Percentiles rank a stretch among this genome's conserved stretches.
Evolutionary conservation across 306 rosid genomes (phyloP).

Genomic region (Psophocarpus tetragonolobus): DNA sequence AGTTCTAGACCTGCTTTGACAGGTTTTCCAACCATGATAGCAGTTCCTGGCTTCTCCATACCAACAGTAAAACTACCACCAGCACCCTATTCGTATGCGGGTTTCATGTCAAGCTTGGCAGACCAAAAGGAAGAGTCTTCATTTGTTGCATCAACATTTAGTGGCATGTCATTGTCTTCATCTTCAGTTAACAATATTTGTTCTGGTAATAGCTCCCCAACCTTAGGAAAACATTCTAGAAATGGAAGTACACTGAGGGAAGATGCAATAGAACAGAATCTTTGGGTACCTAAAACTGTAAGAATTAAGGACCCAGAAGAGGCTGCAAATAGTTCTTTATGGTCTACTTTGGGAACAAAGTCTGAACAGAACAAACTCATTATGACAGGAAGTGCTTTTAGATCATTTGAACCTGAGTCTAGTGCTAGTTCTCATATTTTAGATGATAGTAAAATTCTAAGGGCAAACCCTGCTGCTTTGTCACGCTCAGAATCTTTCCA

Average conservation of each 20-base stretch:
- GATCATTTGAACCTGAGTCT: constrained; percentile 52
- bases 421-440: constrained; percentile 27
- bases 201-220: constrained; percentile 46
- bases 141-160: constrained; percentile 31
- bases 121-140: constrained; percentile 36
- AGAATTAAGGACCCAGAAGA: constrained; percentile 61
- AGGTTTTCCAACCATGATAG: constrained; percentile 41
- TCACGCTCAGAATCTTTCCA: constrained; percentile 57
- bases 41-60: constrained; percentile 43
- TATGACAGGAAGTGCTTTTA: constrained; percentile 54
- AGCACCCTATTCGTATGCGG: constrained; percentile 42
- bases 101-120: constrained; percentile 48
- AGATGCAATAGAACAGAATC: constrained; percentile 39
- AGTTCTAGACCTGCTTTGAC: neutral
- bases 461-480: constrained; percentile 66
- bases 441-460: constrained; percentile 49
- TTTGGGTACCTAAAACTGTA: constrained; percentile 72
- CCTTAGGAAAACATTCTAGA: constrained; percentile 66
- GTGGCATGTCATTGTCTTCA: constrained; percentile 44
- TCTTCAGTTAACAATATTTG: constrained; percentile 37
- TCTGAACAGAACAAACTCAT: constrained; percentile 41
- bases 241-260: constrained; percentile 44
- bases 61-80: constrained; percentile 41
- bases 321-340: constrained; percentile 65
- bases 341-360: constrained; percentile 55